Conservation (phyloP, 768 basidiomycete species). For the Suillus alpinus region DNA sequence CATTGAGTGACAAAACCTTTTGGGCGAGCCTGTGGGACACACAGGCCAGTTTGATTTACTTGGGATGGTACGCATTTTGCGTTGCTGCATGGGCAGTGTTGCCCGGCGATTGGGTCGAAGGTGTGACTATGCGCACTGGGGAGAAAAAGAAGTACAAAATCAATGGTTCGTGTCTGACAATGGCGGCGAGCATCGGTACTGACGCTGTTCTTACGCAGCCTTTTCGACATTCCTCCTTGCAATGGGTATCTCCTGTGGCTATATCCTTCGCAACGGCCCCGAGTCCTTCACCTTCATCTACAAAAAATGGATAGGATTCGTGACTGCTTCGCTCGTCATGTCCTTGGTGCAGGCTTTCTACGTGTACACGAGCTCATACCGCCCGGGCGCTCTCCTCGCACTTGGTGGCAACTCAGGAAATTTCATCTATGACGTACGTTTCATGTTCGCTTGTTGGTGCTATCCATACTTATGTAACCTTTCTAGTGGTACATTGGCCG, state of each 20-base stretch:
- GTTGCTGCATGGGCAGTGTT: constrained; percentile 78
- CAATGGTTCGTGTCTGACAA: constrained; percentile 62
- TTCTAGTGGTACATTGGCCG: constrained; percentile 90
- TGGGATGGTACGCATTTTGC: constrained; percentile 90
- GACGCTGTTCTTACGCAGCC: constrained; percentile 41
- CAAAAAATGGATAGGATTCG: constrained; percentile 87
- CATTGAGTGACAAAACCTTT: constrained; percentile 51
- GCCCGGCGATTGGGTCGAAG: constrained; percentile 71
- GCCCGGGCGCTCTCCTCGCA: constrained; percentile 69
- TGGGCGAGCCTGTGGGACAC: constrained; percentile 84
- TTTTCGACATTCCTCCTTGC: constrained; percentile 85
- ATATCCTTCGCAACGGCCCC: constrained; percentile 72
- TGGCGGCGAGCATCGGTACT: neutral
- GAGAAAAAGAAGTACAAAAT: constrained; percentile 85
- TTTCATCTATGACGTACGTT: constrained; percentile 83
- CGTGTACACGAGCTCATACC: constrained; percentile 73
- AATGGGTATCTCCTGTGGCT: constrained; percentile 67
- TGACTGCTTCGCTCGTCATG: constrained; percentile 81
- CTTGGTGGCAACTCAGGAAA: constrained; percentile 91
- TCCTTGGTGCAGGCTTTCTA: constrained; percentile 68
- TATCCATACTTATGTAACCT: neutral
- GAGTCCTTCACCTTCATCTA: constrained; percentile 86
- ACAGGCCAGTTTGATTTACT: constrained; percentile 70
- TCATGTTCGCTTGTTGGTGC: neutral
- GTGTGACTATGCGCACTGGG: constrained; percentile 71